A percentile compares a stretch with the other conserved stretches of the same genome.
phyloP scores from a whole-genome alignment of 2,329 filamentous ascomycete species.

The Helminthosporium solani region DNA sequence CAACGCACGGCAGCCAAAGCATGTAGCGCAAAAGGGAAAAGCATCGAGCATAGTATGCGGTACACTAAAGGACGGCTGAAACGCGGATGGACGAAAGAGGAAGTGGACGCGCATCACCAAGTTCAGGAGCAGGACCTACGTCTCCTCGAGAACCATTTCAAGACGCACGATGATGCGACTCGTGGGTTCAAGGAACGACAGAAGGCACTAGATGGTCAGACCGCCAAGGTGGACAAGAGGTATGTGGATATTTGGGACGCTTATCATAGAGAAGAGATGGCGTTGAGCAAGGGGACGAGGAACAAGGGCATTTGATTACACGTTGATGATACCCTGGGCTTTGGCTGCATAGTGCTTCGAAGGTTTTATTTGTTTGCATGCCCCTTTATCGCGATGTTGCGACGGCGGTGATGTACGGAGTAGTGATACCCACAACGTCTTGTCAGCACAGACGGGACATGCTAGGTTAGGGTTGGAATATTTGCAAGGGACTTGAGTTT shows the following conservation, averaged over 20 bases:
- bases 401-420: no score
- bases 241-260: not conserved
- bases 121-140: not conserved
- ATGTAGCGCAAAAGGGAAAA: not conserved
- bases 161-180: not conserved
- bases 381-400: no score
- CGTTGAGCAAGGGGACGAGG: not conserved
- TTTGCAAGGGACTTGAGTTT: no score
- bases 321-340: not conserved
- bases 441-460: slow-evolving; percentile 31
- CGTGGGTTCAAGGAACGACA: not conserved
- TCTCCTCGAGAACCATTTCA: not conserved
- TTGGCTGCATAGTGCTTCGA: not conserved
- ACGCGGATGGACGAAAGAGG: not conserved
- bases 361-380: not conserved
- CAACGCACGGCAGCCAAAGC: not conserved
- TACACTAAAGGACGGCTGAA: not conserved
- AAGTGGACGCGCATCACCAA: not conserved
- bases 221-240: not conserved
- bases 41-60: not conserved
- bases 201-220: not conserved
- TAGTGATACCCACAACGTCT: slow-evolving; percentile 24
- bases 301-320: not conserved
- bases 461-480: no score
- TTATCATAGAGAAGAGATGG: not conserved